Evolutionary conservation across 2,329 filamentous ascomycete species (phyloP).

Genomic region (Macroventuria anomochaeta): DNA sequence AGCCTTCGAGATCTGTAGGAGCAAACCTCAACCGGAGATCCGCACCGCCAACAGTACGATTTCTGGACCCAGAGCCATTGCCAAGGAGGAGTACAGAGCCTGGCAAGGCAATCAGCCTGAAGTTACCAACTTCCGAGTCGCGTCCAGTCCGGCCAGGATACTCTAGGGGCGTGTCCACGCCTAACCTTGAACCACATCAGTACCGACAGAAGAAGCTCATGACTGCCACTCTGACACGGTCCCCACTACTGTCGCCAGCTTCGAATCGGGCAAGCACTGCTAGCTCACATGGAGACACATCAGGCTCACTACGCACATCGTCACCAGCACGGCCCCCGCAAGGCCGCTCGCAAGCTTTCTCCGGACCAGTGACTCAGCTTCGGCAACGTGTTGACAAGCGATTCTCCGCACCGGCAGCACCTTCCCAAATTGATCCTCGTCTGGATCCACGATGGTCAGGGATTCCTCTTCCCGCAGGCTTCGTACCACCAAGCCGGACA

Average conservation of each 20-base stretch:
- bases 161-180: constrained; percentile 15
- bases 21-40: constrained; percentile 21
- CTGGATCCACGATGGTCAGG: constrained; percentile 25
- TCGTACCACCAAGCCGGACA: constrained; percentile 18
- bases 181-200: constrained; percentile 14
- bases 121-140: background rate
- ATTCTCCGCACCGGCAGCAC: constrained; percentile 19
- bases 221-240: constrained; percentile 6
- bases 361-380: constrained; percentile 11
- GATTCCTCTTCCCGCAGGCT: constrained; percentile 25
- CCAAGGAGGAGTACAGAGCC: constrained; percentile 10
- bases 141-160: constrained; percentile 4
- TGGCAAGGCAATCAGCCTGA: background rate
- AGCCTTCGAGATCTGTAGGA: constrained; percentile 23
- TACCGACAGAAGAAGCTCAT: constrained; percentile 10
- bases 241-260: constrained; percentile 7
- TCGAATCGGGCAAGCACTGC: constrained; percentile 9
- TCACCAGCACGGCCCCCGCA: constrained; percentile 15
- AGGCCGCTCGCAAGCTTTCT: constrained; percentile 4
- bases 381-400: constrained; percentile 21
- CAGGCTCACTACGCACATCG: background rate
- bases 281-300: background rate
- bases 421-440: constrained; percentile 15
- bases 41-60: constrained; percentile 33
- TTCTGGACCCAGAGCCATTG: constrained; percentile 28